Base-by-base conservation (phyloP, 1,284 basidiomycete species). In the Tremellales sp. region DNA sequence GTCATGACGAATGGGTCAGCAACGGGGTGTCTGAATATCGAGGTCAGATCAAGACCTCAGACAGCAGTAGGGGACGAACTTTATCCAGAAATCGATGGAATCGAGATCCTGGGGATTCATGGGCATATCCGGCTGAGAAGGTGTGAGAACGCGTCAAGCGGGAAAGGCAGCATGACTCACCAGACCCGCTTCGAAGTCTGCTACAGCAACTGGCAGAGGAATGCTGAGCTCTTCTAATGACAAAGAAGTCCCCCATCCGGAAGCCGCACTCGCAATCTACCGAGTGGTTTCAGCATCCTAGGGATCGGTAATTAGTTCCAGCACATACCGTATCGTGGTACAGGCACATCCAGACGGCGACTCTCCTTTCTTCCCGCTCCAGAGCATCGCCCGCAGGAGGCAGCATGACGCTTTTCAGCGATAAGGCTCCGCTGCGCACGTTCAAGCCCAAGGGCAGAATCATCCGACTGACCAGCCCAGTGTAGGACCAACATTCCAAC, bases 401-500 rank as follows among this genome's bases (percentile, higher is more conserved):
- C 1, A 73, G 54, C 62, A 68, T 69, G 35, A 67, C 66, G 9
- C 61, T 61, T 51, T 68, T 70, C 40, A 70, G 57, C 0, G 65
- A 66, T 14, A 68, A 45, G 38, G 68, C 65, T 5, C 68, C 66
- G n/a, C 57, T 61, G 34, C 68, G 60, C 10, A 68, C 66, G 43
- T 66, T 68, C 21, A 73, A 54, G 1, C 71, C 71, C 3, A 73
- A 57, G 7, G 70, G 71, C 0, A 69, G 52, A 14, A 72, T 60
- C 65, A 71, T 66, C 19, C 70, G 57, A 8, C 63, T 57, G 5
- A 70, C 63, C 3, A 70, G 55, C 32, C 70, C 71, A 21, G 58
- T 54, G 46, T 64, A 66, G 7, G 65, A 65, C 70, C 70, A 73
- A 41, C 67, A 68, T 44, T 73, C 71, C 28, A 72, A 55, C 71